Evolutionary conservation across 108 stramenopile genomes (phyloP).

Genomic region (Nannochloropsis oceanica): DNA sequence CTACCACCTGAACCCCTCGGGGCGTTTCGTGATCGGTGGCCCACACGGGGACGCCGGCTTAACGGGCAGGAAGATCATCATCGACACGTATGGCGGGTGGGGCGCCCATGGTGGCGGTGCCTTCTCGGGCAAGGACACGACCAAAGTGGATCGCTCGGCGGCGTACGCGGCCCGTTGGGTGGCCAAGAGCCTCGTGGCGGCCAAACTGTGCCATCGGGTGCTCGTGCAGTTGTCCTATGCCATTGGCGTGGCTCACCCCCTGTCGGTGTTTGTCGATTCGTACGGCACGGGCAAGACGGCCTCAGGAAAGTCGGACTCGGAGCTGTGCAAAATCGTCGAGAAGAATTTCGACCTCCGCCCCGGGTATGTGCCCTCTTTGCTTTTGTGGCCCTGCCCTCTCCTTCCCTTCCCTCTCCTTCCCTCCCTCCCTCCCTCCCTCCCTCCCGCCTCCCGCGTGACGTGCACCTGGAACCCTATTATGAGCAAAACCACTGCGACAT

Average conservation of each 20-base stretch:
- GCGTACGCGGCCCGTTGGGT: constrained; percentile 91
- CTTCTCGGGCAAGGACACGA: constrained; percentile 88
- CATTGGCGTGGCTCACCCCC: constrained; percentile 77
- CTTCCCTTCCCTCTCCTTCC: not conserved
- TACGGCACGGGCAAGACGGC: constrained; percentile 76
- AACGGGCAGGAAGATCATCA: constrained; percentile 87
- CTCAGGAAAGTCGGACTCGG: constrained; percentile 73
- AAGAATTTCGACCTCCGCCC: constrained; percentile 83
- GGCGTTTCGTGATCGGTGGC: constrained; percentile 89
- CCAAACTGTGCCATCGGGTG: constrained; percentile 61
- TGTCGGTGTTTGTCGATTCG: constrained; percentile 74
- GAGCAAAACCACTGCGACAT: not conserved
- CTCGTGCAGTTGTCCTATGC: constrained; percentile 85
- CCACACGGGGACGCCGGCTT: constrained; percentile 95
- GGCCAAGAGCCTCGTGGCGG: constrained; percentile 81
- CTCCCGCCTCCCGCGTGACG: not conserved
- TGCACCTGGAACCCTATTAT: not conserved
- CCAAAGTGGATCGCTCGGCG: constrained; percentile 83
- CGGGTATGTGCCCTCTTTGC: not conserved
- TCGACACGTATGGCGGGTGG: constrained; percentile 96
- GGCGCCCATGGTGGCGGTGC: constrained; percentile 92
- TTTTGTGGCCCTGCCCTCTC: not conserved
- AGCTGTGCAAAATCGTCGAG: constrained; percentile 70
- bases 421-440: not conserved
- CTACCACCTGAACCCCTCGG: constrained; percentile 77